Conservation (phyloP, 176 grass and related monocot species). For the Zoysia japonica region DNA sequence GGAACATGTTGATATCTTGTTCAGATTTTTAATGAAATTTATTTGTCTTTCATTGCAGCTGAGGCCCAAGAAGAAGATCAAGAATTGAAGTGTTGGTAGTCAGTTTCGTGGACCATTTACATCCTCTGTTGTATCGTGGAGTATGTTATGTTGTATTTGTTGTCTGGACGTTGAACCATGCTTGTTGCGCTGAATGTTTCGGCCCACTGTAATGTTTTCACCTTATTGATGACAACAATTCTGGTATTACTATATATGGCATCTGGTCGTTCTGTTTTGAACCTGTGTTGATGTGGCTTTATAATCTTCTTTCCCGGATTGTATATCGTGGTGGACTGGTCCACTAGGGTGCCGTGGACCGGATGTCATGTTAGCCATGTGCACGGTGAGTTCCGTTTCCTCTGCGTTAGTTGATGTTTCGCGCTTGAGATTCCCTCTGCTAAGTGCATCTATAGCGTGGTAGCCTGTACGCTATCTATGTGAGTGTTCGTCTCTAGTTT, state of each 20-base stretch:
- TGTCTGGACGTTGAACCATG: conserved; percentile 24
- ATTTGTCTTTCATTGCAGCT: conserved; percentile 34
- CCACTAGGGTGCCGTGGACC: not conserved
- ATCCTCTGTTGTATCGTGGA: not conserved
- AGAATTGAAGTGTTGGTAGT: conserved; percentile 41
- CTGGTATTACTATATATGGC: conserved; percentile 25
- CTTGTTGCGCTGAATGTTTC: not conserved
- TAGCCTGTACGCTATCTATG: too few relatives aligned
- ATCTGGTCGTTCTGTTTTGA: not conserved
- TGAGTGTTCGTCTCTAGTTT: not conserved
- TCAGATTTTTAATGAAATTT: not conserved
- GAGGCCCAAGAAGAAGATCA: conserved; percentile 85
- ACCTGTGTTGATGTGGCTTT: not conserved
- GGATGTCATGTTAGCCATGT: not conserved
- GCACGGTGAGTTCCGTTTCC: not conserved
- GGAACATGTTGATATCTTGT: not conserved
- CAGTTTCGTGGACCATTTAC: conserved; percentile 18
- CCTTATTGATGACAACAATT: not conserved
- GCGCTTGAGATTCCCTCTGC: too few relatives aligned
- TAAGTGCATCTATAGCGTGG: too few relatives aligned
- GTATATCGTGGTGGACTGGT: not conserved
- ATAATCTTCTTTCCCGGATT: not conserved
- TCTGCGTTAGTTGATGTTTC: not conserved
- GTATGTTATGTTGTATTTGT: not conserved
- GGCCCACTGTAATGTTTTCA: not conserved